These are phyloP conservation scores for Datura wrightii DNA, from an alignment of 257 asterid species.

Conservation along the genomic window DNA sequence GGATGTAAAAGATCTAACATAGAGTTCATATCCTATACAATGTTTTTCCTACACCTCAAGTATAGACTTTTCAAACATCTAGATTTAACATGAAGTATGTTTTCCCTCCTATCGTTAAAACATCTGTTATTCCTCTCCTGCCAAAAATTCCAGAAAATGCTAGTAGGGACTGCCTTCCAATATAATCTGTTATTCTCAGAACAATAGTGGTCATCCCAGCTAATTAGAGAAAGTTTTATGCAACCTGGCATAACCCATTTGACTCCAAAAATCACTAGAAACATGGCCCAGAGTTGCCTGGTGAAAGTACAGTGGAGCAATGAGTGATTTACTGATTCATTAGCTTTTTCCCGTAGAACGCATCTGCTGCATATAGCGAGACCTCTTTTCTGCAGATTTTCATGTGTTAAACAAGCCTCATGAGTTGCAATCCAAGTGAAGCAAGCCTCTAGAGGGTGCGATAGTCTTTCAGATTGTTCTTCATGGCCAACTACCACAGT, in stretches of 20 bases:
- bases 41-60: too few species aligned
- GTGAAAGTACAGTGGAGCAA: background rate
- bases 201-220: background rate
- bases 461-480: background rate
- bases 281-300: background rate
- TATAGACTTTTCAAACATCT: too few species aligned
- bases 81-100: too few species aligned
- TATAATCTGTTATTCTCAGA: background rate
- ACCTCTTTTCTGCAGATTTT: background rate
- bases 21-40: too few species aligned
- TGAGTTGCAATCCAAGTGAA: conserved; percentile 2
- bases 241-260: background rate
- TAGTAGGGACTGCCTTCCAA: background rate
- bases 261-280: background rate
- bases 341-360: background rate
- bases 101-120: too few species aligned
- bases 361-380: background rate
- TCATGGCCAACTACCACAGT: background rate
- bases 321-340: background rate
- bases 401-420: background rate
- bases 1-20: too few species aligned
- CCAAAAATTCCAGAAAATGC: background rate
- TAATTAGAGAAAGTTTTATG: background rate
- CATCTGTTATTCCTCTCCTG: too few species aligned
- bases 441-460: background rate